Evolutionary conservation across 2,329 filamentous ascomycete genomes (phyloP).

Genomic region (Colletotrichum liriopes): DNA sequence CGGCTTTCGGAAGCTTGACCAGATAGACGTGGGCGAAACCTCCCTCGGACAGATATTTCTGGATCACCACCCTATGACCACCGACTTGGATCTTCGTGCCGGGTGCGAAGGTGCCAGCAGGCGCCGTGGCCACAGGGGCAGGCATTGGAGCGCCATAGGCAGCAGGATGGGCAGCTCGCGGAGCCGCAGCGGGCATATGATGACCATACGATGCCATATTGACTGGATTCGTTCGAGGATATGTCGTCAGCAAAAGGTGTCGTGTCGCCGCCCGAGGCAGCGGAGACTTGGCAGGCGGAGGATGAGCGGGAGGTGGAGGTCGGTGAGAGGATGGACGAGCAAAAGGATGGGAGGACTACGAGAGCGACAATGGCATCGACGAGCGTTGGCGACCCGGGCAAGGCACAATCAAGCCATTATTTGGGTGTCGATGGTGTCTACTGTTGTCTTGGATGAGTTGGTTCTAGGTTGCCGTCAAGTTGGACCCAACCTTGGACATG

Average conservation of each 20-base stretch:
- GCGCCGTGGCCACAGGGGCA: constrained; percentile 60
- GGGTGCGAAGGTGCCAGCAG: constrained; percentile 90
- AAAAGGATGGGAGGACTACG: constrained; percentile 12
- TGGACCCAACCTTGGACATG: constrained; percentile 35
- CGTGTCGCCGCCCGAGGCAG: constrained; percentile 21
- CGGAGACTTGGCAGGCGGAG: constrained; percentile 17
- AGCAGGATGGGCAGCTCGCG: constrained; percentile 53
- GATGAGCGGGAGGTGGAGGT: constrained; percentile 31
- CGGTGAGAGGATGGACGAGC: constrained; percentile 26
- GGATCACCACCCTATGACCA: constrained; percentile 91
- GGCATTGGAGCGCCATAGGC: constrained; percentile 62
- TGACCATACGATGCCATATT: constrained; percentile 43
- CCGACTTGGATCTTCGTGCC: constrained; percentile 98
- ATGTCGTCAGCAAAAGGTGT: constrained; percentile 11
- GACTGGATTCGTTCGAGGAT: constrained; percentile 1
- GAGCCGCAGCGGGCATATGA: constrained; percentile 39
- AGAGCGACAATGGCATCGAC: constrained; percentile 34
- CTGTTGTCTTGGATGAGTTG: constrained; percentile 34
- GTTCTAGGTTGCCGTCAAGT: constrained; percentile 39
- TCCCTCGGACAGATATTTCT: constrained; percentile 97
- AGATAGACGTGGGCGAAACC: constrained; percentile 99
- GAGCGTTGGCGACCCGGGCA: constrained; percentile 35
- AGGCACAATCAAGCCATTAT: constrained; percentile 40
- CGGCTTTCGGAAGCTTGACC: constrained; percentile 84
- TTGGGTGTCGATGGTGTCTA: constrained; percentile 31